phyloP scores from a whole-genome alignment of 805 yeast species.

The Cyberlindnera nakhonratchasimensis region DNA sequence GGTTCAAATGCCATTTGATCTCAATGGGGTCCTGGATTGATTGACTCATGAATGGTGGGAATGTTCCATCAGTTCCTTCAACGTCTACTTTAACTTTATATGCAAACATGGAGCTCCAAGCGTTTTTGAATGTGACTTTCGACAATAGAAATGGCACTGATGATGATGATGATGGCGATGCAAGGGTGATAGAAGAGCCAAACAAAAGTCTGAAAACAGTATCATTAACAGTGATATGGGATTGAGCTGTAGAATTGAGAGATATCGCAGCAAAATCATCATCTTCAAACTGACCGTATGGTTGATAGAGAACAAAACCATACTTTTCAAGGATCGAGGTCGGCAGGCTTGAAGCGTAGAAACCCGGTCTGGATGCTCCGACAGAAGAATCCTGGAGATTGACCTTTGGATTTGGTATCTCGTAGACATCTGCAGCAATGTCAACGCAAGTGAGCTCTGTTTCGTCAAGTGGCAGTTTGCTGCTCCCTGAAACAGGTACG shows the following conservation, averaged over 20 bases:
- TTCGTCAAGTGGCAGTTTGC: neutral
- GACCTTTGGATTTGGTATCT: constrained; percentile 50
- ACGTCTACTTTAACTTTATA: constrained; percentile 35
- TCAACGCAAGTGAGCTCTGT: constrained; percentile 41
- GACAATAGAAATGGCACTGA: no score
- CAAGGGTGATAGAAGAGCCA: constrained; percentile 32
- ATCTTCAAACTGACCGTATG: constrained; percentile 15
- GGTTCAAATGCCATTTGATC: constrained; percentile 71
- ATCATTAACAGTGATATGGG: constrained; percentile 3
- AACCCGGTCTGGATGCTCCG: constrained; percentile 49
- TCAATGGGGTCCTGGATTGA: constrained; percentile 62
- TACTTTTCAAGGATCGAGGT: constrained; percentile 38
- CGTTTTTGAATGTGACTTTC: constrained; percentile 49
- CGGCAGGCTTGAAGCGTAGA: constrained; percentile 43
- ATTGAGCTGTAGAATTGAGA: neutral
- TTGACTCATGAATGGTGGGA: constrained; percentile 68
- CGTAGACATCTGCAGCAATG: constrained; percentile 33
- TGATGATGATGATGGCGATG: constrained; percentile 39
- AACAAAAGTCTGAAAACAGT: constrained; percentile 14
- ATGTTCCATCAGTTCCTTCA: constrained; percentile 23
- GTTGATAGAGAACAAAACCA: constrained; percentile 50
- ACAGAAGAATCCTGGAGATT: constrained; percentile 44
- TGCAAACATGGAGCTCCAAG: constrained; percentile 60
- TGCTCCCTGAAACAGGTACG: neutral
- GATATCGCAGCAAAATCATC: constrained; percentile 12